phyloP scores from a whole-genome alignment of 768 basidiomycete genomes.

The Lyophyllum atratum region DNA sequence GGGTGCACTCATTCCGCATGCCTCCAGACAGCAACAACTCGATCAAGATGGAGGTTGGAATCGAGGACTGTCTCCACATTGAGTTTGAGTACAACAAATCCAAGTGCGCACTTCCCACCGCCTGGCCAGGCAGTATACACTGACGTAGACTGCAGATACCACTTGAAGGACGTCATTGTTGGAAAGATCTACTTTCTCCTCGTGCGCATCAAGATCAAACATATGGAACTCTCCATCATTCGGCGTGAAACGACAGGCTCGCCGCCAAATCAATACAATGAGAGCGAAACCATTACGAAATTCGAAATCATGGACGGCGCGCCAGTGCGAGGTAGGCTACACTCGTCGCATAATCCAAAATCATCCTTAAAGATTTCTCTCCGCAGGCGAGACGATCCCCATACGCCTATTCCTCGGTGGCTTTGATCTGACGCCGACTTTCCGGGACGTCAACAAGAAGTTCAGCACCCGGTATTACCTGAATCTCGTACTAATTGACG shows the following conservation, averaged over 20 bases:
- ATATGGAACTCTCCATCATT: slow-evolving; percentile 99
- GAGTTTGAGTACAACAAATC: slow-evolving; percentile 99
- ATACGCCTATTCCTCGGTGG: slow-evolving; percentile 97
- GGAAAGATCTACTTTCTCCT: slow-evolving; percentile 99
- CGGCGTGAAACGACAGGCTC: slow-evolving; percentile 96
- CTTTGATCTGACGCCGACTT: slow-evolving; percentile 97
- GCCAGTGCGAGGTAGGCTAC: slow-evolving; percentile 79
- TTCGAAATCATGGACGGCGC: slow-evolving; percentile 99
- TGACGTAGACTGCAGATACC: slow-evolving; percentile 65
- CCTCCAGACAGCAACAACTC: slow-evolving; percentile 97
- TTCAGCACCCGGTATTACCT: slow-evolving; percentile 97
- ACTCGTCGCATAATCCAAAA: neutral
- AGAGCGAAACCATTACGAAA: slow-evolving; percentile 98
- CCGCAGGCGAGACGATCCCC: slow-evolving; percentile 91
- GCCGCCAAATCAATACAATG: slow-evolving; percentile 99
- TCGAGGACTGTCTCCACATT: slow-evolving; percentile 98
- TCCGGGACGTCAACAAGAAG: slow-evolving; percentile 99
- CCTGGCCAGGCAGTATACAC: neutral
- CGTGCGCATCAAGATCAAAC: slow-evolving; percentile 99
- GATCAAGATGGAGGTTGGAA: slow-evolving; percentile 99
- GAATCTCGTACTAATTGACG: slow-evolving; percentile 95
- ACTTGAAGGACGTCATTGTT: slow-evolving; percentile 97
- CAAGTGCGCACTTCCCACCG: slow-evolving; percentile 59
- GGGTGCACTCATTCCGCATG: slow-evolving; percentile 99
- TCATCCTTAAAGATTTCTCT: neutral